Conservation (phyloP, 306 rosid species). For the Rosa persica region DNA sequence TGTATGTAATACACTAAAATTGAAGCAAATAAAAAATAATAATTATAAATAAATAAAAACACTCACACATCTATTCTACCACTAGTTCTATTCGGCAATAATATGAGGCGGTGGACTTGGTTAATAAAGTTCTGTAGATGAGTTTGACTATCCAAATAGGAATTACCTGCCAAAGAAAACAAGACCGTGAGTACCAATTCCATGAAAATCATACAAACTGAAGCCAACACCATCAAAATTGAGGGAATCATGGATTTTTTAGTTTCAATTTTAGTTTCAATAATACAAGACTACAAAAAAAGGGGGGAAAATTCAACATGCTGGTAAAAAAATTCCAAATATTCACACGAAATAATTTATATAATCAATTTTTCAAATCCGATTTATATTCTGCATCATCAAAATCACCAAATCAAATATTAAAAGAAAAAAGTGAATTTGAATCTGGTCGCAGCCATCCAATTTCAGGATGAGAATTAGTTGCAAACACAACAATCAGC, state of each 20-base stretch:
- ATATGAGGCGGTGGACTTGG: background rate
- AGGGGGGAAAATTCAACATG: background rate
- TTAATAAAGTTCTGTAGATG: background rate
- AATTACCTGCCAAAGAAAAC: conserved; percentile 4
- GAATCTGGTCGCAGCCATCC: background rate
- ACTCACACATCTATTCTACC: conserved; percentile 10
- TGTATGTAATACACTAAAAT: background rate
- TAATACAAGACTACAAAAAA: background rate
- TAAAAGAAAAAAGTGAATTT: background rate
- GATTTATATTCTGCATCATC: background rate
- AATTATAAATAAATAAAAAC: background rate
- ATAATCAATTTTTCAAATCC: background rate
- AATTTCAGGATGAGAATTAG: background rate
- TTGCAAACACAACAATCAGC: background rate
- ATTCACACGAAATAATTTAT: background rate
- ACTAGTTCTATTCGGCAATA: background rate
- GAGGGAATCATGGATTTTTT: background rate
- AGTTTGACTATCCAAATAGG: background rate
- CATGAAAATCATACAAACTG: background rate
- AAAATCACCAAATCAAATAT: background rate
- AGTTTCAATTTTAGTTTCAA: too few relatives aligned
- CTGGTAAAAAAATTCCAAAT: background rate
- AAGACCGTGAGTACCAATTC: background rate
- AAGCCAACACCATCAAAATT: background rate
- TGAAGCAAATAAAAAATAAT: background rate